phyloP scores from a whole-genome alignment of 148 eudicot genomes.

The Rhododendron griersonianum region DNA sequence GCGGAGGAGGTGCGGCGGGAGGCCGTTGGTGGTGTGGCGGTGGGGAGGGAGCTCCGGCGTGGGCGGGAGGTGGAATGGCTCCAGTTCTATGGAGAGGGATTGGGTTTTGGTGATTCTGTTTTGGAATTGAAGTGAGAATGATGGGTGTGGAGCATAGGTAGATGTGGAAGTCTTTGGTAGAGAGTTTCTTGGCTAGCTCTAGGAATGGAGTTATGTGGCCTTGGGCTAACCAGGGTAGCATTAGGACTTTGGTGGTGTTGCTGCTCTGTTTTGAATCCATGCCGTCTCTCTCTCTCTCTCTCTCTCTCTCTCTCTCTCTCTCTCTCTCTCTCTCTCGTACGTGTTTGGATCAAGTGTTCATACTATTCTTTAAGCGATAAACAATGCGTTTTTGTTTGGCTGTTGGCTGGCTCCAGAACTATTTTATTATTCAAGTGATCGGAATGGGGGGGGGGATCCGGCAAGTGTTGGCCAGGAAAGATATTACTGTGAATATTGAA shows the following conservation, averaged over 20 bases:
- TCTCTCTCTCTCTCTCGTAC: not conserved
- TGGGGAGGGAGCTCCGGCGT: constrained; percentile 11
- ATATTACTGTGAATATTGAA: too few relatives aligned
- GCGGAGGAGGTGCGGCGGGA: constrained; percentile 25
- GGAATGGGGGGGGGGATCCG: too few relatives aligned
- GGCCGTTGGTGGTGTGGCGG: constrained; percentile 30
- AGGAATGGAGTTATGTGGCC: constrained; percentile 9
- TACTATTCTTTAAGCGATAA: too few relatives aligned
- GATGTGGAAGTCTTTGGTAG: not conserved
- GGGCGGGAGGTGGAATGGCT: not conserved
- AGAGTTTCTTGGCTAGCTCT: constrained; percentile 10
- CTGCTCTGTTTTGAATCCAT: not conserved
- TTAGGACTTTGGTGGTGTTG: not conserved
- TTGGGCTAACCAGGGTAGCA: constrained; percentile 9
- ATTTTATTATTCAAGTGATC: too few relatives aligned
- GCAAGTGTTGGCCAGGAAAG: too few relatives aligned
- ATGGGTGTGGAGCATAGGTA: constrained; percentile 8
- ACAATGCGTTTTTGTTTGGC: too few relatives aligned
- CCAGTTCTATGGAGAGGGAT: not conserved
- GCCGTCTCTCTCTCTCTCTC: not conserved
- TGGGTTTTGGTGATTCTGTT: not conserved
- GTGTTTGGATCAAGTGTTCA: too few relatives aligned
- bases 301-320: not conserved
- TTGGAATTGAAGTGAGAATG: not conserved
- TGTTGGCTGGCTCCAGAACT: too few relatives aligned